phyloP scores from a whole-genome alignment of 1,284 basidiomycete genomes.

The Chiua sp. region DNA sequence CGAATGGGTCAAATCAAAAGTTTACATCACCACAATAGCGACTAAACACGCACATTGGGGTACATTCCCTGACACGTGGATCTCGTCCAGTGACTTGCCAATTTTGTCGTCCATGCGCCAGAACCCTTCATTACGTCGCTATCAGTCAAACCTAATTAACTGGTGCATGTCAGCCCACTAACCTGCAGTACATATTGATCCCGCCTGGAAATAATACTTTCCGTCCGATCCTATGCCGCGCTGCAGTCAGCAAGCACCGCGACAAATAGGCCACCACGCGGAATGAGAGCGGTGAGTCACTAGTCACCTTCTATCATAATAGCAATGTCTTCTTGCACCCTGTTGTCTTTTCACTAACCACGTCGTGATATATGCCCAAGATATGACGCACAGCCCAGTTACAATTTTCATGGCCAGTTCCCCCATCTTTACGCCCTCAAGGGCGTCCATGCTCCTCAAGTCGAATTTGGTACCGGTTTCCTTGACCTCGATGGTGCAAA shows the following conservation, averaged over 20 bases:
- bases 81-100: slow-evolving; percentile 71
- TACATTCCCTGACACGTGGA: slow-evolving; percentile 66
- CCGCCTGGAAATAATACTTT: slow-evolving; percentile 74
- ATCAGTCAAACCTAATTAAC: slow-evolving; percentile 2
- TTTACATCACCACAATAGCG: neutral
- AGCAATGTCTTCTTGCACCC: slow-evolving; percentile 75
- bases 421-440: slow-evolving; percentile 28
- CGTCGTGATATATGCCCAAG: neutral
- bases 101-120: slow-evolving; percentile 82
- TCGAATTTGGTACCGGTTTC: slow-evolving; percentile 57
- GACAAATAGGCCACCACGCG: slow-evolving; percentile 15
- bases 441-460: slow-evolving; percentile 43
- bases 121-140: slow-evolving; percentile 53
- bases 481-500: slow-evolving; percentile 56
- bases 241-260: slow-evolving; percentile 23
- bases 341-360: slow-evolving; percentile 26
- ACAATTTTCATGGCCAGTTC: slow-evolving; percentile 67
- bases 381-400: slow-evolving; percentile 55
- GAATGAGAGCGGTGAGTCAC: slow-evolving; percentile 8
- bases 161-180: slow-evolving; percentile 16
- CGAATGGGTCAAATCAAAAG: neutral
- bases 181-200: slow-evolving; percentile 72
- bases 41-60: slow-evolving; percentile 63
- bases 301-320: slow-evolving; percentile 72
- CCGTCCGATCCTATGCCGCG: slow-evolving; percentile 56